phyloP scores from a whole-genome alignment of 2,329 filamentous ascomycete species.

The Fusarium oxysporum region DNA sequence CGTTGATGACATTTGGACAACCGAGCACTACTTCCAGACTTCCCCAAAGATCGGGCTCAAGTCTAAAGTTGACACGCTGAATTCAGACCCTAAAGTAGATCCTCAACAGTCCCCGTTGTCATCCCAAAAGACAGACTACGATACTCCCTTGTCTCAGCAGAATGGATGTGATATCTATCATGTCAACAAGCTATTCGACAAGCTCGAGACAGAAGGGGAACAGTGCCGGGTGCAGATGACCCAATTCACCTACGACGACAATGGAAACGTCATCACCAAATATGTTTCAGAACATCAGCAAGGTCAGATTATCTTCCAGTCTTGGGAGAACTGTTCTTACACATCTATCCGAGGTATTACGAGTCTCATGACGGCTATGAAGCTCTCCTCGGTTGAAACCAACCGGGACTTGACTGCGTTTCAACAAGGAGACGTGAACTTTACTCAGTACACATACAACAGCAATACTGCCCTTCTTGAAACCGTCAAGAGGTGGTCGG shows the following conservation, averaged over 20 bases:
- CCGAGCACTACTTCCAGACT: too few species aligned
- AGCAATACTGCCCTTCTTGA: background rate
- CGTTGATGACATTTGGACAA: too few species aligned
- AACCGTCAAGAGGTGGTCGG: too few species aligned
- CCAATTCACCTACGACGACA: background rate
- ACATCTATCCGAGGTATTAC: background rate
- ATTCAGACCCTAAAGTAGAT: too few species aligned
- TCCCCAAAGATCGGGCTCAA: too few species aligned
- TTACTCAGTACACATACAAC: background rate
- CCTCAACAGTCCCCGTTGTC: too few species aligned
- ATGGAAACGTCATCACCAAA: background rate
- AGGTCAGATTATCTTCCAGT: background rate
- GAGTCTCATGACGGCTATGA: background rate
- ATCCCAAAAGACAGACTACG: too few species aligned
- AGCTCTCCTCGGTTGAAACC: background rate
- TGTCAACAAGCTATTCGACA: background rate
- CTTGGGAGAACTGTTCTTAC: background rate
- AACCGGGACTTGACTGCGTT: too few species aligned
- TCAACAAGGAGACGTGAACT: too few species aligned
- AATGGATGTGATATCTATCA: too few species aligned
- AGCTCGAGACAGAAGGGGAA: background rate
- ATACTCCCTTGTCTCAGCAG: too few species aligned
- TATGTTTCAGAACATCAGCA: background rate
- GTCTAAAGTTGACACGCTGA: too few species aligned
- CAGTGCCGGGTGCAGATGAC: background rate